Evolutionary conservation across 768 basidiomycete genomes (phyloP), one percentile per base, ranked within the genome.

Genomic region (Tylopilus intermedius): DNA sequence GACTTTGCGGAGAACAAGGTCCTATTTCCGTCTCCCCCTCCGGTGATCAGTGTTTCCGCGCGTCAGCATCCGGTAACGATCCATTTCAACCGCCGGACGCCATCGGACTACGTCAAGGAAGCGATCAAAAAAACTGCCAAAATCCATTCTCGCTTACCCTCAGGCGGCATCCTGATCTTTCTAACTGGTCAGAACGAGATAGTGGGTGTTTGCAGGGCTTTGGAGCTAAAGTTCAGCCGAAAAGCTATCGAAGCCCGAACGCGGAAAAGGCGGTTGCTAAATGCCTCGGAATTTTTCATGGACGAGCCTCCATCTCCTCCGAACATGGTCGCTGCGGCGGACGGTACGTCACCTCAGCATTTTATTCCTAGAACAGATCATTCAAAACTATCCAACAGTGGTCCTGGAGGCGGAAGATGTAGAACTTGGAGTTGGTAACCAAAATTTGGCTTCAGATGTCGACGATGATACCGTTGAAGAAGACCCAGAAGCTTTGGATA

Each of bases 131-230:
- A 99, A 69, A 79, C 91, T 2, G 74, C 78, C 52, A 94, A 96
- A 69, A 97, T 99, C 40, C 96, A 99, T 68, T 79, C 88, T 14
- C 82, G 92, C 15, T 73, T 99, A 18, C 96, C 96, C 2, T 82
- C 90, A 0, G 96, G 96, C 0, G 96, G 94, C 4, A 86, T 99
- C 33, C 76, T 99, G 45, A 82, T 95, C 45, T 96, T 96, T 67
- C 73, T 98, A 58, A 98, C 96, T 0, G 96, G 96, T 21, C 95
- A 97, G 69, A 90, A 90, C 56, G 96, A 99, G 72, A 98, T 99
- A 60, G 76, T 77, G 13, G 86, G 87, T 3, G 81, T 96, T 2
- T 94, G 91, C 66, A 77, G 81, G 62, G 86, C 82, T 63, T 70
- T 99, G 47, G 88, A 94, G 63, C 80, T 81, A 42, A 82, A 76